Percentiles rank a stretch among this genome's conserved stretches.
phyloP scores from a whole-genome alignment of 208 protist genomes.

The Leishmania guyanensis region DNA sequence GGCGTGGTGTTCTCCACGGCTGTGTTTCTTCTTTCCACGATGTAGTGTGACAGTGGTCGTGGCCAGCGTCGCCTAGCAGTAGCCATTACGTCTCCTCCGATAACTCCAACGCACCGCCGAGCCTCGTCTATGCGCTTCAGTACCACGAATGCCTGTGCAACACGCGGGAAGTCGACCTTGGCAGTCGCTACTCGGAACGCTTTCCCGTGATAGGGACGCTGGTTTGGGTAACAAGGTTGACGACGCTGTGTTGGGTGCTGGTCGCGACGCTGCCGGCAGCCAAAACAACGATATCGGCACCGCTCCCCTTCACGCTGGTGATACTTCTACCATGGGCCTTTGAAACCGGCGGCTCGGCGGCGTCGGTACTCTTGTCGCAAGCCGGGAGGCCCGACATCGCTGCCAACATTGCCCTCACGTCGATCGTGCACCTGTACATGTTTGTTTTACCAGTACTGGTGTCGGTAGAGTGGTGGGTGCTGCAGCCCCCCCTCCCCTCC shows the following conservation, averaged over 20 bases:
- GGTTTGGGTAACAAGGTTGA: slow-evolving; percentile 23
- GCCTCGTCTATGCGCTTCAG: slow-evolving; percentile 41
- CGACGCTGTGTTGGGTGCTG: slow-evolving; percentile 24
- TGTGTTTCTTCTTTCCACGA: slow-evolving; percentile 57
- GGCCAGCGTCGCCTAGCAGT: slow-evolving; percentile 16
- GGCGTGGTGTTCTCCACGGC: slow-evolving; percentile 41
- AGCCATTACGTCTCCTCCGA: slow-evolving; percentile 29
- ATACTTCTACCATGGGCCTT: slow-evolving; percentile 68
- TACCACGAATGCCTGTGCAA: slow-evolving; percentile 34
- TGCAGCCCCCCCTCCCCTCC: slow-evolving; percentile 25
- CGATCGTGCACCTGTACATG: slow-evolving; percentile 71
- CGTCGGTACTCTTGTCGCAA: slow-evolving; percentile 56
- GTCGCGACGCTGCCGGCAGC: slow-evolving; percentile 42
- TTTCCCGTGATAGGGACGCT: slow-evolving; percentile 35
- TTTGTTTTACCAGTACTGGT: slow-evolving; percentile 74
- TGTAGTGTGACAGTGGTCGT: slow-evolving; percentile 39
- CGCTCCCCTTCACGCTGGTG: slow-evolving; percentile 54
- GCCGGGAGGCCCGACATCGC: slow-evolving; percentile 78
- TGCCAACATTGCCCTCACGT: slow-evolving; percentile 67
- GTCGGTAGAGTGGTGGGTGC: slow-evolving; percentile 17
- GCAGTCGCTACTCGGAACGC: slow-evolving; percentile 35
- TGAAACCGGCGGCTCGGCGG: slow-evolving; percentile 50
- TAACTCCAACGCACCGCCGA: slow-evolving; percentile 43
- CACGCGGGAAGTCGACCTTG: slow-evolving; percentile 18
- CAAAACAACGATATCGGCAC: slow-evolving; percentile 25